Evolutionary conservation across 208 protist species (phyloP), one percentile per base, ranked within the genome.

Genomic region (Leishmania guyanensis): DNA sequence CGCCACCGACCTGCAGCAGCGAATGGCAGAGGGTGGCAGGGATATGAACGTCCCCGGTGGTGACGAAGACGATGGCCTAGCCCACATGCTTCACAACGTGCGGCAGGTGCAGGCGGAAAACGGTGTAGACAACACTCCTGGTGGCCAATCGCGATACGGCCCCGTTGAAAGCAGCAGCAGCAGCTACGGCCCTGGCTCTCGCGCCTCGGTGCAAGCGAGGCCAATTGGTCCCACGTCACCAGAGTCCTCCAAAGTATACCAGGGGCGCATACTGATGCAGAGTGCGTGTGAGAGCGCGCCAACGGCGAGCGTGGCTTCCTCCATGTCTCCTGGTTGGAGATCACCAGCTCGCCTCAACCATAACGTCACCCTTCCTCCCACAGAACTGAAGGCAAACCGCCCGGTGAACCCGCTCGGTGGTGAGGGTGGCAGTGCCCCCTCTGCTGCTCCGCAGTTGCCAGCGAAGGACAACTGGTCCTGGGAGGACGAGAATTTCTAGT

Each of bases 401-500:
- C 77, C 82, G 14, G 3, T 29, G 5, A 85, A 85, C 33, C 82
- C 82, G 36, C 71, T 85, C 65, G 48, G 60, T 26, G 50, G 48
- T 20, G 54, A 0, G 26, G 66, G 50, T 29, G 62, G 48, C 26
- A 80, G 9, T n/a, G 3, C 75, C 20, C 2, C 60, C 29, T 50
- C 62, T 8, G 58, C 79, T 77, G 56, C 72, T 0, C 29, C 79
- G 56, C 33, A 53, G 65, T 46, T 65, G 17, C 51, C 81, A 29
- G 78, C 87, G 48, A 87, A 86, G 36, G 81, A 85, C 39, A 87
- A 91, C 36, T 94, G 90, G 85, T 87, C 65, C 0, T 94, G 91
- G 91, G 87, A 88, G 22, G 88, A 91, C 10, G 39, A 36, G 29
- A 29, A 29, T 51, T 64, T 82, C 29, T 46, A 20, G 50, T 22